Percentiles rank a stretch among this genome's conserved stretches.
These are phyloP conservation scores for Globisporangium spinosum DNA, from an alignment of 352 stramenopile genomes.

Conservation along the genomic window DNA sequence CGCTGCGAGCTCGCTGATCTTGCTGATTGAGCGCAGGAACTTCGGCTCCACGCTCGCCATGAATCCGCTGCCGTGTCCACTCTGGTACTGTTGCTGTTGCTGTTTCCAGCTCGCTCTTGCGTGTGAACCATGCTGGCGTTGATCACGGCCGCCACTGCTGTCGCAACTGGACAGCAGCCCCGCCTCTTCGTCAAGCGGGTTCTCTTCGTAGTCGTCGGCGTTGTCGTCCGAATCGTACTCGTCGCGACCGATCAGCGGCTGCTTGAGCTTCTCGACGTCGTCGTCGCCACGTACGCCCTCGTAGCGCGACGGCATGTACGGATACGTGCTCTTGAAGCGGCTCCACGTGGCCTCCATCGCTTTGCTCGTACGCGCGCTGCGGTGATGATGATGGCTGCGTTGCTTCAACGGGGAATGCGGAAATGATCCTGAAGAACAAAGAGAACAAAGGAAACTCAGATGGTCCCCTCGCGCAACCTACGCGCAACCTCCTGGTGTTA, in stretches of 20 bases:
- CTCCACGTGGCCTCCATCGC: conserved; percentile 16
- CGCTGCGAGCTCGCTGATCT: conserved; percentile 12
- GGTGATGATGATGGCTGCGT: not conserved
- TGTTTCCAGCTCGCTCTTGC: conserved; percentile 1
- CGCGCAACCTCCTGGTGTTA: conserved; percentile 14
- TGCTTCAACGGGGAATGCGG: conserved; percentile 3
- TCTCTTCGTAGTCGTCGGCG: conserved; percentile 14
- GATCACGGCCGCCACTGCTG: not conserved
- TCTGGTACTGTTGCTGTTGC: conserved; percentile 1
- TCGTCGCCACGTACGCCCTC: conserved; percentile 24
- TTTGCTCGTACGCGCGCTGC: not conserved
- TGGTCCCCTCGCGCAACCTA: conserved; percentile 23
- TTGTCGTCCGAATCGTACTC: conserved; percentile 14
- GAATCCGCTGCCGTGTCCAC: not conserved
- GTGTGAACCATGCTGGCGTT: not conserved
- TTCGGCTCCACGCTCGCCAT: conserved; percentile 26
- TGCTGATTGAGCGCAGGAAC: conserved; percentile 21
- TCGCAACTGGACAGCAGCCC: conserved; percentile 5
- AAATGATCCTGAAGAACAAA: conserved; percentile 13
- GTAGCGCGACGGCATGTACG: conserved; percentile 23
- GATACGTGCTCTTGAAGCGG: conserved; percentile 23
- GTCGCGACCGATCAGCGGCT: conserved; percentile 34
- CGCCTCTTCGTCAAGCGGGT: conserved; percentile 16
- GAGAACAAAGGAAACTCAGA: conserved; percentile 14
- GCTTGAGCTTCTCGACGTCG: conserved; percentile 31